A percentile compares a stretch with the other conserved stretches of the same genome.
These are phyloP conservation scores for Cicer yamashitae DNA, from an alignment of 306 rosid genomes.

Conservation along the genomic window DNA sequence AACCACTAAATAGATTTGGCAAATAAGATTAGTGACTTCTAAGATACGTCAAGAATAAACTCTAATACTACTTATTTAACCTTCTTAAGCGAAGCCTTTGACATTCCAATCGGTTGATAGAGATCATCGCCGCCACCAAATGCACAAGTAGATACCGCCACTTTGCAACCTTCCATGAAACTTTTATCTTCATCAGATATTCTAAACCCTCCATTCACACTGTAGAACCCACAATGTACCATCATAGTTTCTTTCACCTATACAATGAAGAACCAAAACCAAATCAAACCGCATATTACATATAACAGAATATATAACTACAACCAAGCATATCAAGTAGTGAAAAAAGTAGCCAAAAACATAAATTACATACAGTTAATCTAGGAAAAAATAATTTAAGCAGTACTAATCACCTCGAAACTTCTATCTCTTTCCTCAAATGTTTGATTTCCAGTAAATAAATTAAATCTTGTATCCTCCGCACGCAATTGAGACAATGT, in stretches of 20 bases:
- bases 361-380: not conserved
- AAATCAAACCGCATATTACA: slow-evolving; percentile 11
- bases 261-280: slow-evolving; percentile 38
- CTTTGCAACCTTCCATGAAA: slow-evolving; percentile 72
- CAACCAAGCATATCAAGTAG: slow-evolving; percentile 31
- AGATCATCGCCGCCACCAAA: slow-evolving; percentile 99
- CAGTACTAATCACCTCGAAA: slow-evolving; percentile 70
- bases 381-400: slow-evolving; percentile 7
- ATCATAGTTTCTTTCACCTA: slow-evolving; percentile 67
- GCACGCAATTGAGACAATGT: slow-evolving; percentile 51
- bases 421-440: slow-evolving; percentile 69
- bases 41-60: slow-evolving; percentile 26
- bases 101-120: slow-evolving; percentile 96
- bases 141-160: slow-evolving; percentile 91
- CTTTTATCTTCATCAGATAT: slow-evolving; percentile 72
- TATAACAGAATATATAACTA: slow-evolving; percentile 40
- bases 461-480: slow-evolving; percentile 67
- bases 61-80: slow-evolving; percentile 53
- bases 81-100: slow-evolving; percentile 73
- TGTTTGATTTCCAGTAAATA: slow-evolving; percentile 89
- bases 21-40: slow-evolving; percentile 51
- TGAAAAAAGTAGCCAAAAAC: not conserved
- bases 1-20: slow-evolving; percentile 50
- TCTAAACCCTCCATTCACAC: slow-evolving; percentile 77
- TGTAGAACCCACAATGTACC: slow-evolving; percentile 90